Conservation (phyloP, 768 basidiomycete genomes). For the Lactarius trivialis region DNA sequence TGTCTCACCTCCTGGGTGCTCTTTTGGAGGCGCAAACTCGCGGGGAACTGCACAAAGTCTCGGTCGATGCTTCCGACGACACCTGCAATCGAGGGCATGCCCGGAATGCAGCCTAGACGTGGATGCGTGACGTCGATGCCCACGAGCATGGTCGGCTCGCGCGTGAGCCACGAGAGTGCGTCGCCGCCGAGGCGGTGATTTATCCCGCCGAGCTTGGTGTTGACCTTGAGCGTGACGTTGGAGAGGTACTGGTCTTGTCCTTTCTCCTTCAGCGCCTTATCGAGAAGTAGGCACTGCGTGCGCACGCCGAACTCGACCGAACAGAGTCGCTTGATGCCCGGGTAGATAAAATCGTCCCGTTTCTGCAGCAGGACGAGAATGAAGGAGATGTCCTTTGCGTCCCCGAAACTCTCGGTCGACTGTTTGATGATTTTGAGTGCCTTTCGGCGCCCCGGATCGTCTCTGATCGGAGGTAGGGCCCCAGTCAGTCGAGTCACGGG, state of each 20-base stretch:
- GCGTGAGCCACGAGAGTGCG: slow-evolving; percentile 58
- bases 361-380: slow-evolving; percentile 64
- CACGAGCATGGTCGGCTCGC: slow-evolving; percentile 71
- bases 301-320: slow-evolving; percentile 70
- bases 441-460: slow-evolving; percentile 33
- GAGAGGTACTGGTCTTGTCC: slow-evolving; percentile 79
- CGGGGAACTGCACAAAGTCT: slow-evolving; percentile 71
- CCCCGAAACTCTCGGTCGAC: slow-evolving; percentile 23
- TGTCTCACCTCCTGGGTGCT: slow-evolving; percentile 37
- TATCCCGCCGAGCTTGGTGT: slow-evolving; percentile 75
- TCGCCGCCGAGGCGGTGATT: slow-evolving; percentile 60
- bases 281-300: slow-evolving; percentile 64
- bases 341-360: slow-evolving; percentile 70
- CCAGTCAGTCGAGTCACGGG: slow-evolving; percentile 35
- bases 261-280: slow-evolving; percentile 48
- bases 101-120: slow-evolving; percentile 54
- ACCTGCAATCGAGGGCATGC: slow-evolving; percentile 78
- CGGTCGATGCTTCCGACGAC: slow-evolving; percentile 73
- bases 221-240: slow-evolving; percentile 76
- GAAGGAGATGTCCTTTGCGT: slow-evolving; percentile 46
- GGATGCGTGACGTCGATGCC: slow-evolving; percentile 85
- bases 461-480: slow-evolving; percentile 30
- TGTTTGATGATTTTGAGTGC: slow-evolving; percentile 40
- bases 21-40: slow-evolving; percentile 61
- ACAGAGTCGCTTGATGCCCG: slow-evolving; percentile 71